Evolutionary conservation across 164 flowering plant genomes (phyloP), one percentile per base, ranked within the genome.

Genomic region (grape (Vitis vinifera)): DNA sequence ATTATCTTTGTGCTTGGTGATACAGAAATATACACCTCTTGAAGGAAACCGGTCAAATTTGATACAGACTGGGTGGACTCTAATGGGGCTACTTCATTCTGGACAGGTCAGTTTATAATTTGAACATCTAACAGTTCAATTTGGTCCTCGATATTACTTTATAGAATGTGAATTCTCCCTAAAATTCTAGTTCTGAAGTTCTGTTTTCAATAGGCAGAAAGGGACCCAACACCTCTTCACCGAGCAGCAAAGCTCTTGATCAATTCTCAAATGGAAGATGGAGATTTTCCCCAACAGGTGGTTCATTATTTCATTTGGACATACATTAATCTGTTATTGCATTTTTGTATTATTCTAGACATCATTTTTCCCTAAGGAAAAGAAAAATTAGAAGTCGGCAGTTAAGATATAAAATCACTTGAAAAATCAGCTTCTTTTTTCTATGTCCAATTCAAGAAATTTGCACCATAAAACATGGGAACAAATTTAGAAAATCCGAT

Each of bases 281-380:
- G 88, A 0, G 88, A 82, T 70, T 85, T 74, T 55, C 80, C 86
- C 5, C 88, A 84, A 68, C 79, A 83, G 85, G 87, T 81, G 29
- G 6, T 5, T 55, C 19, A 5, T n/a, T 19, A 37, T 37, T 37
- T 37, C 44, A 6, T 37, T 37, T 37, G 44, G 7, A 37, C 44
- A 37, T 37, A 37, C 7, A 0, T 23, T 3, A 37, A 3, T 37
- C 7, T 37, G 44, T 37, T 0, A 6, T 37, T 37, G 44, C 44
- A 37, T 37, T 37, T 37, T 37, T 23, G 0, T 23, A 23, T 23
- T 23, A 2, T 23, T 23, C 2, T 23, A 23, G 27, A 23, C 27
- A 23, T 23, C 27, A 23, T 23, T 23, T 23, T 23, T 23, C 27
- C 27, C 1, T 23, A 23, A 23, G 27, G 27, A 23, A 23, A 23